Percentiles rank a stretch among this genome's conserved stretches.
Conservation (phyloP, 164 flowering plant species). For the Euptelea pleiosperma region DNA sequence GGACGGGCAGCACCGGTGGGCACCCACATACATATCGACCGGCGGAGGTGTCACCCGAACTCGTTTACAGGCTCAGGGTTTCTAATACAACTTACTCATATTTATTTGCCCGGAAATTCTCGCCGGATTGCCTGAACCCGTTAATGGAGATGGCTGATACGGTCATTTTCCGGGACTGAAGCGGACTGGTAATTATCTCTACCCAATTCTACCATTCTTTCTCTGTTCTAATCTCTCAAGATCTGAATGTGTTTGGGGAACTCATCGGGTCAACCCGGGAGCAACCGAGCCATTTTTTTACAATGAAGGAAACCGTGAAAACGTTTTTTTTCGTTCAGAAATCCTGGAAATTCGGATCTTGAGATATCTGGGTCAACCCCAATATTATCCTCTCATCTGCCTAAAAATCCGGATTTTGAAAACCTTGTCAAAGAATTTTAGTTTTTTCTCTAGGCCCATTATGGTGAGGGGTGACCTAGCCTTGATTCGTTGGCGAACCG, state of each 20-base stretch:
- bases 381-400: neutral
- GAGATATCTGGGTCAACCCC: too few species aligned
- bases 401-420: neutral
- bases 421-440: too few species aligned
- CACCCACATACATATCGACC: slow-evolving; percentile 76
- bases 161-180: slow-evolving; percentile 68
- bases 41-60: slow-evolving; percentile 47
- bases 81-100: slow-evolving; percentile 62
- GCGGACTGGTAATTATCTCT: neutral
- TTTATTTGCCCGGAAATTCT: slow-evolving; percentile 79
- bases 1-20: slow-evolving; percentile 74
- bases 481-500: too few species aligned
- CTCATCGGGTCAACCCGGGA: too few species aligned
- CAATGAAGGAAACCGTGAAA: too few species aligned
- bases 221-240: too few species aligned
- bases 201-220: neutral
- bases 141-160: slow-evolving; percentile 54
- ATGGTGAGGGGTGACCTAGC: too few species aligned
- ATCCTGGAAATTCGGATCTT: too few species aligned
- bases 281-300: too few species aligned
- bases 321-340: too few species aligned
- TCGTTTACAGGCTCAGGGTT: slow-evolving; percentile 46
- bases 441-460: too few species aligned
- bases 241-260: too few species aligned
- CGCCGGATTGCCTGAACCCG: slow-evolving; percentile 67